Conservation (phyloP, 768 basidiomycete genomes). For the Amanita pallidorosea region DNA sequence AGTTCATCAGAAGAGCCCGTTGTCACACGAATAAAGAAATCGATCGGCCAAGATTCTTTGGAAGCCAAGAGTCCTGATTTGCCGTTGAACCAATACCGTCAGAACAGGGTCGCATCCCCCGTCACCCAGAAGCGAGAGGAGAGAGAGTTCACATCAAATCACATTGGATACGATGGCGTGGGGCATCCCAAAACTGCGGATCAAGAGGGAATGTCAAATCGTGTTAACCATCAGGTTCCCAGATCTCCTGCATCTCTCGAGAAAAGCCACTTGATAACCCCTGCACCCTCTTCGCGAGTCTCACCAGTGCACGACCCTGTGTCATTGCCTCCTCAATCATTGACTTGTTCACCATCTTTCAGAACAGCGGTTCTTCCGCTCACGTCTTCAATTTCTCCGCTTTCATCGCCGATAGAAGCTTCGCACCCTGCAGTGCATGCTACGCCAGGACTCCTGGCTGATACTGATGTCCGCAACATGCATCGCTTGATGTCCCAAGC, state of each 20-base stretch:
- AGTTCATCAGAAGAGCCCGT: slow-evolving; percentile 26
- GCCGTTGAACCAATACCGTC: slow-evolving; percentile 8
- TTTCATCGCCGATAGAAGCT: not conserved
- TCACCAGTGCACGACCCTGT: not conserved
- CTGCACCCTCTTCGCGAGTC: not conserved
- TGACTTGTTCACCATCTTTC: slow-evolving; percentile 4
- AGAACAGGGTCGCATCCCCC: slow-evolving; percentile 18
- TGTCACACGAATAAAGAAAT: not conserved
- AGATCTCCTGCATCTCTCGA: not conserved
- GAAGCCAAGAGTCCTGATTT: not conserved
- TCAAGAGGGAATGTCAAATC: not conserved
- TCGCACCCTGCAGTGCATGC: slow-evolving; percentile 7
- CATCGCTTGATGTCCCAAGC: slow-evolving; percentile 57
- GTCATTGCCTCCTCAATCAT: not conserved
- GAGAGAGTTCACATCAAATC: slow-evolving; percentile 1
- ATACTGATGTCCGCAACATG: slow-evolving; percentile 51
- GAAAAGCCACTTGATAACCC: not conserved
- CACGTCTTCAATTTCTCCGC: not conserved
- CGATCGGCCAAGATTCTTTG: not conserved
- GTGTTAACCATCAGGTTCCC: not conserved
- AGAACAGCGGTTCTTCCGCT: slow-evolving; percentile 13
- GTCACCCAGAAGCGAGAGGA: slow-evolving; percentile 10
- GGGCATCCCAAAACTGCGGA: not conserved
- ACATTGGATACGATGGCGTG: not conserved
- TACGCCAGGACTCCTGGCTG: slow-evolving; percentile 22